Base-by-base conservation (phyloP, 176 grass and related monocot genomes). In the Zizania latifolia region DNA sequence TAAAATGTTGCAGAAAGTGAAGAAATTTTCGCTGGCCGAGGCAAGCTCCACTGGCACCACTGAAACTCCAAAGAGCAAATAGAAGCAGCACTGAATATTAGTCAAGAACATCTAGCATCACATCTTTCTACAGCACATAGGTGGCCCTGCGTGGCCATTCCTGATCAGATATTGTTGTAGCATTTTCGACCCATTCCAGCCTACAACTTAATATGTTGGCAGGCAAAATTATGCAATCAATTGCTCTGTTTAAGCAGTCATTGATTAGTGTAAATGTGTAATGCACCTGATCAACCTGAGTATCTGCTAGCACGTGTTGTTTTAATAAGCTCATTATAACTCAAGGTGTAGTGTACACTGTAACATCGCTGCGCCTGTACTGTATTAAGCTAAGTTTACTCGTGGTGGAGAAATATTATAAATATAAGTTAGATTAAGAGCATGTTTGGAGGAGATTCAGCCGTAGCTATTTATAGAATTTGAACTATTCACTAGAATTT, bases 21-120 rank as follows among this genome's bases (percentile, higher is more conserved):
- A 84, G 89, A 96, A 96, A 73, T 96, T 96, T 72, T 89, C 83
- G 5, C 70, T 96, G 37, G 77, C 80, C 37, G 86, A 89, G 51
- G 55, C 75, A 73, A 82, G 50, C 68, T 72, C 86, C 24, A 57
- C 53, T 12, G 16, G 78, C 36, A 26, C 65, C 54, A 36, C 58
- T n/a, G 78, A 85, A 76, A 68, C 79, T 78, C 67, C 74, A 37
- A 87, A 87, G 26, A 62, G 76, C 38, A 65, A 84, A 46, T 55
- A 71, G 40, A 86, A 86, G 58, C 21, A 23, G 21, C 32, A n/a
- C 15, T 78, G 38, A 37, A 31, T 63, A 34, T 64, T 14, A 80
- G 32, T 32, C 12, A 33, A 59, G 15, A 43, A 8, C 48, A 50
- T 50, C 46, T 53, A 22, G 48, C 19, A 53, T 22, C 16, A 48